Evolutionary conservation across 192 early-diverging fungal genomes (phyloP), one percentile per base, ranked within the genome.

Genomic region (Allomyces macrogynus): DNA sequence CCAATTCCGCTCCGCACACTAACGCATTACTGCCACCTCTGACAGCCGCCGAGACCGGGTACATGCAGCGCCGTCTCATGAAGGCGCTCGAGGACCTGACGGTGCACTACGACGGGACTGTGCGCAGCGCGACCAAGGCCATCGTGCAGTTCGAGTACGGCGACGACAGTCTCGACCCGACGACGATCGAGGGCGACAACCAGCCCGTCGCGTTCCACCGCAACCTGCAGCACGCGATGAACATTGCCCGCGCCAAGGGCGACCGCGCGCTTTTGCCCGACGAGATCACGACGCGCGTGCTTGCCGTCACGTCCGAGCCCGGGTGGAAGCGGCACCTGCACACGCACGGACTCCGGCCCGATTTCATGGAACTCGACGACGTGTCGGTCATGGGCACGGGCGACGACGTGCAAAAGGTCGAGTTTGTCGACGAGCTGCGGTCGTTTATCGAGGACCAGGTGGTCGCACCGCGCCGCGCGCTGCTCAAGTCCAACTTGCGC

Each of bases 21-120:
- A n/a, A n/a, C n/a, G n/a, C n/a, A n/a, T n/a, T n/a, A n/a, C n/a
- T n/a, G n/a, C n/a, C n/a, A n/a, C n/a, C n/a, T n/a, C n/a, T 40
- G n/a, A n/a, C n/a, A 40, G 32, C 96, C 62, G 96, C 96, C 24
- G 96, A 99, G 78, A 99, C 96, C 5, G 96, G 96, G 60, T 96
- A 96, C 73, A 96, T 95, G 93, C 89, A 90, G 73, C 81, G 93
- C 62, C 89, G 92, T 73, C 77, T 99, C 43, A 92, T 93, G 87
- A 97, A 97, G 74, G 93, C 92, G 10, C 80, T 99, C 25, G 96
- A 99, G 76, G 96, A 99, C 75, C 73, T 97, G 75, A 86, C 84
- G 0, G 85, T 87, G 23, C 92, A 95, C 71, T 99, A 99, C 67
- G 96, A 99, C 78, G 75, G 82, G 40, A 93, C 93, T 0, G 96